Conservation (phyloP, 2,329 filamentous ascomycete genomes). For the Dactylellina sp. region DNA sequence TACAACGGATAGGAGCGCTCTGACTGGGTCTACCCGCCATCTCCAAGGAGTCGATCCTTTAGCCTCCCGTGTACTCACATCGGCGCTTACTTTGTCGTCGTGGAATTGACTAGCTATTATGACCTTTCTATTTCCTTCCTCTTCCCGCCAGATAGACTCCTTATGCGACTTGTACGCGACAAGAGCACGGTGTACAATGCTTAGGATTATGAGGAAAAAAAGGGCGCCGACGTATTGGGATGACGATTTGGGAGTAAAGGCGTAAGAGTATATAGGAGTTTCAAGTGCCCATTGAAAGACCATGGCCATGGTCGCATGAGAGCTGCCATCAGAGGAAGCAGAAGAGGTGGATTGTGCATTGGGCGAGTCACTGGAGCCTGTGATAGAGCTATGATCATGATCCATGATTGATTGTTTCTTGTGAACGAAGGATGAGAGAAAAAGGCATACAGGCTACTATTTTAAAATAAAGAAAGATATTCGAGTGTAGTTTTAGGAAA, state of each 20-base stretch:
- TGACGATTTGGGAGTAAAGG: constrained; percentile 78
- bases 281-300: constrained; percentile 74
- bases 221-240: constrained; percentile 88
- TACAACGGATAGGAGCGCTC: constrained; percentile 77
- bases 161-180: constrained; percentile 74
- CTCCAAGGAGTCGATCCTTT: constrained; percentile 80
- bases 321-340: constrained; percentile 3
- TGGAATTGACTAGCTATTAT: constrained; percentile 54
- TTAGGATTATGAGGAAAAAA: constrained; percentile 86
- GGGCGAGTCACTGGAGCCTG: constrained; percentile 31
- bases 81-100: constrained; percentile 38
- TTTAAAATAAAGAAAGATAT: neutral
- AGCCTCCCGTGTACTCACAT: constrained; percentile 31
- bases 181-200: constrained; percentile 75
- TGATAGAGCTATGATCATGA: constrained; percentile 44
- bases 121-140: constrained; percentile 43
- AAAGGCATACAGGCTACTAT: neutral
- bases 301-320: constrained; percentile 67
- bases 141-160: constrained; percentile 56
- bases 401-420: constrained; percentile 33
- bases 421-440: constrained; percentile 5
- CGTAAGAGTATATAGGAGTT: constrained; percentile 74
- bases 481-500: neutral
- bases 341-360: constrained; percentile 12
- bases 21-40: constrained; percentile 80